Conservation (phyloP, 1,284 basidiomycete species). For the Sporisorium scitamineum region DNA sequence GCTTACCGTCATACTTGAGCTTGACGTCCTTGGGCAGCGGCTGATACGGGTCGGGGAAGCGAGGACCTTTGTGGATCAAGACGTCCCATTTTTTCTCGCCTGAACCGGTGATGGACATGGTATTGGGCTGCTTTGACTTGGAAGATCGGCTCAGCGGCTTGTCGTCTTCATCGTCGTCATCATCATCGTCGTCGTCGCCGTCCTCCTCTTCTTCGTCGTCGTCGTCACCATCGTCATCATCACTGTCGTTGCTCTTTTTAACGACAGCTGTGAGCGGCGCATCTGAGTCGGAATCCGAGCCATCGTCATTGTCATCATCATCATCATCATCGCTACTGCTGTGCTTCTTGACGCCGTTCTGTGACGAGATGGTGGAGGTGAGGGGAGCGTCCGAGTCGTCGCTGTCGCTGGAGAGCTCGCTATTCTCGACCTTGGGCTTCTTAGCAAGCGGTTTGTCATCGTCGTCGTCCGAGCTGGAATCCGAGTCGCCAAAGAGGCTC, state of each 20-base stretch:
- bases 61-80: conserved; percentile 90
- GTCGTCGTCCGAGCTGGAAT: conserved; percentile 44
- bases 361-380: conserved; percentile 30
- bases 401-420: conserved; percentile 32
- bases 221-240: conserved; percentile 38
- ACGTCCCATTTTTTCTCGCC: conserved; percentile 82
- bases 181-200: conserved; percentile 52
- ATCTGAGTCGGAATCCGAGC: conserved; percentile 54
- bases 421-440: conserved; percentile 26
- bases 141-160: conserved; percentile 61
- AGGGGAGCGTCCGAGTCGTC: conserved; percentile 54
- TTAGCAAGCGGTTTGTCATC: conserved; percentile 53
- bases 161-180: conserved; percentile 72
- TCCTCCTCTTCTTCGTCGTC: conserved; percentile 50
- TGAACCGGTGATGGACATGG: conserved; percentile 53
- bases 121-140: conserved; percentile 37
- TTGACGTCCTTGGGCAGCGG: conserved; percentile 85
- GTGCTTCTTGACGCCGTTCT: conserved; percentile 46
- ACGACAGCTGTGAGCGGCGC: conserved; percentile 44
- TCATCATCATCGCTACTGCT: conserved; percentile 19
- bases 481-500: conserved; percentile 33
- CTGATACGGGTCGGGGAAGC: conserved; percentile 95
- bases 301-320: conserved; percentile 13
- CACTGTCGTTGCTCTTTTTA: conserved; percentile 39
- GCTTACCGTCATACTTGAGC: conserved; percentile 93